Percentiles rank a stretch among this genome's conserved stretches.
These are phyloP conservation scores for Extremus antarcticus DNA, from an alignment of 495 filamentous ascomycete genomes.

Conservation along the genomic window DNA sequence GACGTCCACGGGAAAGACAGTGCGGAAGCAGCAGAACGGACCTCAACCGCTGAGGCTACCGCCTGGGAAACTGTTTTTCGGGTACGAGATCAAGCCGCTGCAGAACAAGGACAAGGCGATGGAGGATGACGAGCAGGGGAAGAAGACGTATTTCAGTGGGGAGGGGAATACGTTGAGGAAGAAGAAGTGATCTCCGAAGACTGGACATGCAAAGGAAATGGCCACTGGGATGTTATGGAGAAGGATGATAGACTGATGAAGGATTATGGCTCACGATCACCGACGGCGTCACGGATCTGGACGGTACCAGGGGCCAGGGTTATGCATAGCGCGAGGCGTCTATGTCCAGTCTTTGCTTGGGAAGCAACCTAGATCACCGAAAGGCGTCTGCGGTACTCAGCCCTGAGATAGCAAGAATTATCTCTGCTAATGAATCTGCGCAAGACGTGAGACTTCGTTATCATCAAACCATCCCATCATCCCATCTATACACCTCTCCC, in stretches of 20 bases:
- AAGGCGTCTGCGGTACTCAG: too few species aligned
- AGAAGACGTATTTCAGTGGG: conserved; percentile 71
- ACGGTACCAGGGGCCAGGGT: neutral
- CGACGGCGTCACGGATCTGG: neutral
- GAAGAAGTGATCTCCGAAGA: conserved; percentile 23
- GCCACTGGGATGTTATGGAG: too few species aligned
- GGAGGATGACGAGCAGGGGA: conserved; percentile 49
- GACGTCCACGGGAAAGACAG: neutral
- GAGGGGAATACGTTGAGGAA: conserved; percentile 72
- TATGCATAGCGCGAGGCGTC: neutral
- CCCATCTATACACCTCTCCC: neutral
- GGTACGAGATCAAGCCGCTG: conserved; percentile 80
- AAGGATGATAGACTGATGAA: neutral
- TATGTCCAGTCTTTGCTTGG: too few species aligned
- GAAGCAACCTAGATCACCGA: too few species aligned
- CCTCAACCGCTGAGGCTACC: conserved; percentile 79
- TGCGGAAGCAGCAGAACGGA: conserved; percentile 48
- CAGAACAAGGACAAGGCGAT: conserved; percentile 66
- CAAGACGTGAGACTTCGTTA: neutral
- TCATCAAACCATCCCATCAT: neutral
- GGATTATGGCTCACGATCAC: neutral
- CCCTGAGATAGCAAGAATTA: too few species aligned
- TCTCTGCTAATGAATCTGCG: too few species aligned
- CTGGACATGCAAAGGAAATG: too few species aligned
- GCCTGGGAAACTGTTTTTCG: conserved; percentile 88